These are phyloP conservation scores for Globisporangium ultimum DNA, from an alignment of 352 stramenopile species.

Conservation along the genomic window DNA sequence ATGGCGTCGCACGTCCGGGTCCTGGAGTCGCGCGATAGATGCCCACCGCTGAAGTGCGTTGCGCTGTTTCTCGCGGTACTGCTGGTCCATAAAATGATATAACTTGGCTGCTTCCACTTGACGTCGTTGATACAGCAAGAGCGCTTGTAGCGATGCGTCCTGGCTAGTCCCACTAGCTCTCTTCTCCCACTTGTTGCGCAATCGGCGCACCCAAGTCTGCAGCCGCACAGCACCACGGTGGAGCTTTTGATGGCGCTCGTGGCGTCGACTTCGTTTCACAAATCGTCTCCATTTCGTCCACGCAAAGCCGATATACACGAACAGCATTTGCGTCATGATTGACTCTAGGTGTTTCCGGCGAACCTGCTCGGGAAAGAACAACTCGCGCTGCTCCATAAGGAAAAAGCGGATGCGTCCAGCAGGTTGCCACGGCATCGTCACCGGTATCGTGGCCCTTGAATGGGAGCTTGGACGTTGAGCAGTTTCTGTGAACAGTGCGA, in stretches of 20 bases:
- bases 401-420: conserved; percentile 45
- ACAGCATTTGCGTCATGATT: conserved; percentile 61
- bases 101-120: conserved; percentile 44
- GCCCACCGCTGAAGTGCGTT: conserved; percentile 28
- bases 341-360: conserved; percentile 30
- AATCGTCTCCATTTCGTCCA: conserved; percentile 54
- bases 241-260: conserved; percentile 27
- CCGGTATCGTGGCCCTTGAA: background rate
- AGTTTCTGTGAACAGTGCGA: conserved; percentile 8
- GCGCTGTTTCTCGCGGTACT: conserved; percentile 26
- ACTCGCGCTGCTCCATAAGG: conserved; percentile 35
- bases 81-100: conserved; percentile 30
- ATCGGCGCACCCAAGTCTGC: conserved; percentile 40
- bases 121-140: conserved; percentile 41
- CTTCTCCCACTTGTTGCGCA: conserved; percentile 12
- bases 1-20: conserved; percentile 11
- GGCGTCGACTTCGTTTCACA: conserved; percentile 27
- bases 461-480: conserved; percentile 7
- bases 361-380: conserved; percentile 40
- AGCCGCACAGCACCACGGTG: conserved; percentile 23
- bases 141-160: conserved; percentile 27
- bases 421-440: conserved; percentile 32
- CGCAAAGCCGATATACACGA: conserved; percentile 56
- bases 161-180: conserved; percentile 5
- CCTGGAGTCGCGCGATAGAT: conserved; percentile 7